Base-by-base conservation (phyloP, 805 yeast species). In the Kazachstania kunashirensis region DNA sequence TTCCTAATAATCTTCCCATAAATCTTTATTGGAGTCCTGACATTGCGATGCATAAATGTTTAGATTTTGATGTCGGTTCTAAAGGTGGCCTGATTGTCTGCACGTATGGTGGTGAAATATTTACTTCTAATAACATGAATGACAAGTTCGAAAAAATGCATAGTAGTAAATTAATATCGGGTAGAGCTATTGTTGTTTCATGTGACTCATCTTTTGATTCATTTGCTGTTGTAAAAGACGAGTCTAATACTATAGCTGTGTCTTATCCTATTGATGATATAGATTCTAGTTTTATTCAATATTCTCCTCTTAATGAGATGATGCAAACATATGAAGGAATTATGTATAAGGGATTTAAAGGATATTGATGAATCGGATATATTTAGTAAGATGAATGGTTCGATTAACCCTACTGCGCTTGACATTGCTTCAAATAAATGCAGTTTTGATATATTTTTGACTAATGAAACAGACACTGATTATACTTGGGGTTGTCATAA, bases 71-170 rank as follows among this genome's bases (percentile, higher is more conserved):
- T 48, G 67, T 79, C 30, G 71, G 81, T 2, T 63, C 59, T 13
- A 82, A 79, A 48, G 94, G 94, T 0, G 75, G 83, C 0, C 55
- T 84, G 2, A 62, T 86, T 1, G 53, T 88, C 1, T 72, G 81
- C 43, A 79, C 92, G 0, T 55, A 64, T 15, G 75, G 76, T 33
- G 96, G 96, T 0, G 70, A 79, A 16, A 83, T 73, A 0, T 84
- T 71, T 46, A 62, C 65, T 16, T 38, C 29, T 6, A 26, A 33
- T 17, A 31, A 31, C 3, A 28, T 41, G 3, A 45, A 34, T 20
- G 24, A 24, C 16, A 21, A 40, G 5, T 42, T 52, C 37, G 44
- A 52, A 41, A 44, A 44, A 36, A 36, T 51, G 23, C 40, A 49
- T 43, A 55, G 66, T 41, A 44, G 64, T 18, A 68, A 57, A 42